Evolutionary conservation across 257 asterid genomes (phyloP).

Genomic region (Solanum verrucosum): DNA sequence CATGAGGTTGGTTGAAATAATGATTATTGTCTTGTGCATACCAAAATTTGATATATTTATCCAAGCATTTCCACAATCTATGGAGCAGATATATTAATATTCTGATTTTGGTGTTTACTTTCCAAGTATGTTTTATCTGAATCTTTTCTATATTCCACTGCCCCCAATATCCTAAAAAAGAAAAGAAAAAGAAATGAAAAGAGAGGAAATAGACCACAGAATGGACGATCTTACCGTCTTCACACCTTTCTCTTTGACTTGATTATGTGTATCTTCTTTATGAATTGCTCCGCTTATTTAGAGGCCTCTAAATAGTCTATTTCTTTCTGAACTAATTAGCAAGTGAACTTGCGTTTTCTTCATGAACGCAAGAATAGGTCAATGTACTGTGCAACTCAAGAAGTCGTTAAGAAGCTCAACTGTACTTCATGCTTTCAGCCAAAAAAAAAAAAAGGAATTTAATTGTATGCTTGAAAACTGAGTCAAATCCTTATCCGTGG

Average conservation of each 20-base stretch:
- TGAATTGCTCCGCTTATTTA: background rate
- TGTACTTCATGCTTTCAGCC: background rate
- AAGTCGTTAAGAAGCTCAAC: background rate
- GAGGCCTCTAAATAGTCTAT: background rate
- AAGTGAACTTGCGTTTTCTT: background rate
- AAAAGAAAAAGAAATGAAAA: background rate
- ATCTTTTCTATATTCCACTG: background rate
- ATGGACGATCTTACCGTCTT: background rate
- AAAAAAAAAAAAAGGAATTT: background rate
- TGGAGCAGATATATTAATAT: background rate
- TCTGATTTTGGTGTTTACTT: background rate
- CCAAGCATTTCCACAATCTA: background rate
- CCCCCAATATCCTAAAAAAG: background rate
- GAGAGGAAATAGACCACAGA: background rate
- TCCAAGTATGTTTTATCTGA: background rate
- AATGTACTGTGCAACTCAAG: background rate
- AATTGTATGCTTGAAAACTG: background rate
- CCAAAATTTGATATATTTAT: background rate
- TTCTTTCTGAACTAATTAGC: background rate
- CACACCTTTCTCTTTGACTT: background rate
- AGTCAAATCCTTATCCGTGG: background rate
- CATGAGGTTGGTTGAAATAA: background rate
- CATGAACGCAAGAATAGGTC: background rate
- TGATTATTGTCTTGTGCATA: background rate
- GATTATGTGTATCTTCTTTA: background rate